A percentile compares a stretch with the other conserved stretches of the same genome.
These are phyloP conservation scores for Aspergillus novofumigatus DNA, from an alignment of 2,329 filamentous ascomycete species.

Conservation along the genomic window DNA sequence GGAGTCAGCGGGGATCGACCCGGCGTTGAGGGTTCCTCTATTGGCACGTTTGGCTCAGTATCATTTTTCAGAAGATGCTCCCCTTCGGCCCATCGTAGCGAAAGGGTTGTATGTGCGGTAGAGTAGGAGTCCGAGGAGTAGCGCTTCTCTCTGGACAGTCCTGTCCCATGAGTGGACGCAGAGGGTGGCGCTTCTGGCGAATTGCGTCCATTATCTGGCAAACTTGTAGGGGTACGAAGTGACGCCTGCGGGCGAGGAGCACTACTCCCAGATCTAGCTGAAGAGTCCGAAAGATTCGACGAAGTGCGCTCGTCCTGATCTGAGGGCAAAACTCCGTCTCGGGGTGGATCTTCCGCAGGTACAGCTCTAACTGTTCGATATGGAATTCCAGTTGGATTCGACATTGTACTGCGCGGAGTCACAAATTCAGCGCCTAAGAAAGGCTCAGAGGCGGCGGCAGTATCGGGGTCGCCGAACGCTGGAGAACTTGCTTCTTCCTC, in stretches of 20 bases:
- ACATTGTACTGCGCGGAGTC: conserved; percentile 23
- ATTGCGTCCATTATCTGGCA: conserved; percentile 20
- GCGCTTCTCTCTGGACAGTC: conserved; percentile 31
- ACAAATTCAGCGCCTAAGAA: conserved; percentile 24
- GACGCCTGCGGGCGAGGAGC: conserved; percentile 15
- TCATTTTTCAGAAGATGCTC: conserved; percentile 48
- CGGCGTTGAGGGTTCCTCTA: conserved; percentile 21
- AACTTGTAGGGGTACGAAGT: conserved; percentile 19
- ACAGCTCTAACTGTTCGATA: background rate
- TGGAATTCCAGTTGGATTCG: background rate
- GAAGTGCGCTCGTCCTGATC: conserved; percentile 53
- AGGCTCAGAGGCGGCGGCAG: conserved; percentile 20
- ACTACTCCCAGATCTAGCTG: conserved; percentile 22
- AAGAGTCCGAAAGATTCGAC: conserved; percentile 53
- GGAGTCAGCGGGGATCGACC: conserved; percentile 17
- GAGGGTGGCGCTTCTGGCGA: conserved; percentile 22
- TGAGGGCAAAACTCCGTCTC: conserved; percentile 41
- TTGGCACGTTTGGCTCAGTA: conserved; percentile 23
- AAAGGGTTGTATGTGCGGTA: conserved; percentile 48
- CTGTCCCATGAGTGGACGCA: conserved; percentile 17
- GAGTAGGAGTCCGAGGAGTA: conserved; percentile 48
- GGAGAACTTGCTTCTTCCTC: conserved; percentile 48
- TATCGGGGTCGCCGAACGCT: background rate
- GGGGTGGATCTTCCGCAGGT: background rate
- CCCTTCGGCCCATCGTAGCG: conserved; percentile 49